Evolutionary conservation across 1,139 yeast species (phyloP), one percentile per base, ranked within the genome.

Genomic region (Yamadazyma dushanensis): DNA sequence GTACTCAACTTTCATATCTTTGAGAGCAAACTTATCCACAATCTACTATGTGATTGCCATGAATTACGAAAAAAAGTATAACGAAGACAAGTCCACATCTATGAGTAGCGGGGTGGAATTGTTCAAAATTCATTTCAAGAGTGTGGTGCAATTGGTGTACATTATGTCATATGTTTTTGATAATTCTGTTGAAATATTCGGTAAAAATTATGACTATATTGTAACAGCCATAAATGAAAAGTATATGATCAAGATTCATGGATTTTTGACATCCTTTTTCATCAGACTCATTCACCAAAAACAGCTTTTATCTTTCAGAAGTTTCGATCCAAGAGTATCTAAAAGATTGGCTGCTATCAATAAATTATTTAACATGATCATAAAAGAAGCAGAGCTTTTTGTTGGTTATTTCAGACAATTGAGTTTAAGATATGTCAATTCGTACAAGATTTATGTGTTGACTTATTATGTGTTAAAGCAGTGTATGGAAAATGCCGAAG

Each of bases 161-260:
- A 67, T 70, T 28, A 69, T 70, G 68, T 63, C 73, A 5, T 68
- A 64, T 47, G 73, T 63, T 5, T 57, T 70, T 37, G 76, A 70
- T 37, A 66, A 69, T 43, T 63, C 71, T 11, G 73, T 64, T 7
- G 67, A 65, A 41, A 50, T 69, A 18, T 70, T 70, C 51, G 76
- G 76, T 1, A 55, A 57, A 35, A 62, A 64, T 38, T 70, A 56
- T 39, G 76, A 70, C 45, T 70, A 53, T 40, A 44, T 63, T 22
- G 46, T 70, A 29, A 69, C 74, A 0, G 59, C 75, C 3, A 46
- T 50, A 3, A 67, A 63, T 45, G 76, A 70, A 47, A 49, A 68
- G 32, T 61, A 63, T 36, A 66, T 70, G 73, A 64, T 68, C 30
- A 69, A 67, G 44, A 60, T 70, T 4, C 76, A 70, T 46, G 57